Base-by-base conservation (phyloP, 2,329 filamentous ascomycete species). In the Clarireedia paspali region DNA sequence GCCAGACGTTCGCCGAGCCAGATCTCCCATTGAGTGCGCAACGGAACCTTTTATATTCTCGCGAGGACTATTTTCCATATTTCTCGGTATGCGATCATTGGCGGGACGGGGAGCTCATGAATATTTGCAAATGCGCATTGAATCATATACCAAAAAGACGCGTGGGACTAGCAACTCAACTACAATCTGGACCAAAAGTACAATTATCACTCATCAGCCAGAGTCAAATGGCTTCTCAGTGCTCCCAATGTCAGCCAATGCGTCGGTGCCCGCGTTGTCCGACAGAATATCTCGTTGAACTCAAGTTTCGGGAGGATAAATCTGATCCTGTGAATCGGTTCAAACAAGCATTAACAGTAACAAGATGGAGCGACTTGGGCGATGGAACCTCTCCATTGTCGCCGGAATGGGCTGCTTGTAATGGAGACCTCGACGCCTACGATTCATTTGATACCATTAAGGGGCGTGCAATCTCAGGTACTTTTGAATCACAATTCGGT, bases 11-110 rank as follows among this genome's bases (percentile, higher is more conserved):
- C 58, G 80, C 81, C 1, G 68, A 73, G 0, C 72, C 77, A 0
- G 76, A 71, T 2, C 72, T 83, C 26, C 77, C 80, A 0, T 71
- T 74, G 5, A 77, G 76, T 4, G 74, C 72, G 4, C 73, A 78
- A 61, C 77, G 82, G 2, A 71, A 82, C 54, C 71, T 85, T 2
- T 73, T 85, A 2, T 84, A 80, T 68, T 80, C 75, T 30, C 75
- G 78, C 56, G 77, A 81, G 51, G 81, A 84, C 62, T 84, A 82
- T 68, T 77, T 73, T 53, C 82, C 82, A 0, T 85, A 79, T 65
- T 85, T 85, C 68, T 82, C 78, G 10, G 78, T 76, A 1, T 85
- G 82, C 61, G 74, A 79, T 1, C 82, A 85, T 66, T 85, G 82
- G 82, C 74, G 76, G 17, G 78, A 84, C 59, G 82, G 82, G 17